These are phyloP conservation scores for Plasmopara viticola DNA, from an alignment of 352 stramenopile species.

Conservation along the genomic window DNA sequence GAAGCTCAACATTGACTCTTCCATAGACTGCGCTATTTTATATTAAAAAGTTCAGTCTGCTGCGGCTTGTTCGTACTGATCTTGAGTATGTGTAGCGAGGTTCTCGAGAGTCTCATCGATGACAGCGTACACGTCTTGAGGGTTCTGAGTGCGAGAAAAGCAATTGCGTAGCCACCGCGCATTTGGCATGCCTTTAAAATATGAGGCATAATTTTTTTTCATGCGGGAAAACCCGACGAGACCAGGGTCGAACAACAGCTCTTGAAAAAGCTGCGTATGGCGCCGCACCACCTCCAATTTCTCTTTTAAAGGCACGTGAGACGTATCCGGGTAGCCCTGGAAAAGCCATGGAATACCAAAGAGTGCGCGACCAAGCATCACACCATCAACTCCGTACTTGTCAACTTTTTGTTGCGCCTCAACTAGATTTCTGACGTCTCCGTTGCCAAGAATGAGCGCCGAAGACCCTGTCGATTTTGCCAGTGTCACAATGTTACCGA, in stretches of 20 bases:
- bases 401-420: slow-evolving; percentile 65
- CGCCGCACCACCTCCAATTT: slow-evolving; percentile 52
- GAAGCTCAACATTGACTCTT: too few species aligned
- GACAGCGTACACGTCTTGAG: slow-evolving; percentile 50
- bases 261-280: slow-evolving; percentile 68
- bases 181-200: slow-evolving; percentile 69
- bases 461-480: slow-evolving; percentile 42
- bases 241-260: slow-evolving; percentile 36
- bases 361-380: slow-evolving; percentile 72
- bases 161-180: slow-evolving; percentile 57
- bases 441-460: slow-evolving; percentile 73
- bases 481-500: slow-evolving; percentile 60
- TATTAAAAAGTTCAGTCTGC: too few species aligned
- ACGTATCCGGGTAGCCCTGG: slow-evolving; percentile 46
- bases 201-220: slow-evolving; percentile 76
- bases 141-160: slow-evolving; percentile 34
- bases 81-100: slow-evolving; percentile 15
- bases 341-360: slow-evolving; percentile 84
- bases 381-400: slow-evolving; percentile 60
- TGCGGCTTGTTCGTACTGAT: slow-evolving; percentile 13
- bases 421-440: slow-evolving; percentile 58
- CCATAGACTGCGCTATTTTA: too few species aligned
- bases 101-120: slow-evolving; percentile 47
- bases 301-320: slow-evolving; percentile 42
- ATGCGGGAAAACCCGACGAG: slow-evolving; percentile 63